Conservation (phyloP, 805 yeast species). For the Yamadazyma philogaea region DNA sequence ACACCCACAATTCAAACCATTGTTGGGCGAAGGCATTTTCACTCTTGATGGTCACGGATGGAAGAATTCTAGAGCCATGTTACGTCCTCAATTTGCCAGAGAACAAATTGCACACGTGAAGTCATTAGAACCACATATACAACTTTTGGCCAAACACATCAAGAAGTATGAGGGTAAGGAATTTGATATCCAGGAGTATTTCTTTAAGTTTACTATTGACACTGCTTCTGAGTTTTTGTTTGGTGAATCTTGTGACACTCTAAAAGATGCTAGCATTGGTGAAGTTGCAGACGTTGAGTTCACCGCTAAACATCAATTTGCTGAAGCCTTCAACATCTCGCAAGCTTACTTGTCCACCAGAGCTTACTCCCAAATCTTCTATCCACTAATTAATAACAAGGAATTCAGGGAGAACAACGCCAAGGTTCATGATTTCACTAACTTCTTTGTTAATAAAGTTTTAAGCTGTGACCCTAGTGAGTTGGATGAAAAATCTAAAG, state of each 20-base stretch:
- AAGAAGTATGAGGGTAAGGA: constrained; percentile 20
- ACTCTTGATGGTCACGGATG: constrained; percentile 39
- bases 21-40: constrained; percentile 38
- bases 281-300: constrained; percentile 24
- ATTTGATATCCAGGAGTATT: constrained; percentile 33
- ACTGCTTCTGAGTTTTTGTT: constrained; percentile 42
- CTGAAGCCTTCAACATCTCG: constrained; percentile 31
- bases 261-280: constrained; percentile 28
- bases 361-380: constrained; percentile 29
- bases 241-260: constrained; percentile 34
- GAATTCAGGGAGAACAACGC: constrained; percentile 25
- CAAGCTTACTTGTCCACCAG: constrained; percentile 35
- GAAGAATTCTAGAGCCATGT: constrained; percentile 36
- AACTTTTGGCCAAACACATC: constrained; percentile 25
- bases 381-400: constrained; percentile 21
- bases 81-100: constrained; percentile 39
- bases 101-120: constrained; percentile 36
- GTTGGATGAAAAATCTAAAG: constrained; percentile 28
- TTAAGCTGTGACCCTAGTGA: constrained; percentile 29
- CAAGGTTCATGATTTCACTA: constrained; percentile 28
- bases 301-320: constrained; percentile 30
- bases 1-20: constrained; percentile 29
- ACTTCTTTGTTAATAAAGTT: constrained; percentile 39
- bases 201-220: constrained; percentile 36
- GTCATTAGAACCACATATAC: constrained; percentile 32